Evolutionary conservation across 805 yeast species (phyloP).

Genomic region (Starmerella floris): DNA sequence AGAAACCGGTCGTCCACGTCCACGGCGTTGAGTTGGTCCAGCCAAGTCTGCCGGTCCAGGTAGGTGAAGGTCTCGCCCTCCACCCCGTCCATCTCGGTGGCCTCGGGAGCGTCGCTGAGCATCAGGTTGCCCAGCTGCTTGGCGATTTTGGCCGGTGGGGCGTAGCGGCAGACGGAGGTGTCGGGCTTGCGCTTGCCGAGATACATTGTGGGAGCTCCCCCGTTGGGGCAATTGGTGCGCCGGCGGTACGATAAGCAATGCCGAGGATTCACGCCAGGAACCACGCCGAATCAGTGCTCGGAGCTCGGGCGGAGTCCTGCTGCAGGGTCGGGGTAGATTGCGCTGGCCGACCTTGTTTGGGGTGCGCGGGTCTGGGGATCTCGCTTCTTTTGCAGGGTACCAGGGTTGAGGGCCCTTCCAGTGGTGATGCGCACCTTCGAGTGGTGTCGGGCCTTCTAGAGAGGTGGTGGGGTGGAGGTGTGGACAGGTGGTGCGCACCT

Average conservation of each 20-base stretch:
- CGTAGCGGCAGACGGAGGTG: background rate
- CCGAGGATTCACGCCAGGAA: background rate
- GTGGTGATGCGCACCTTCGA: no score
- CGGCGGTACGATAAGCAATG: background rate
- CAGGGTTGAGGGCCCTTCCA: no score
- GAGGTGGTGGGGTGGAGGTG: no score
- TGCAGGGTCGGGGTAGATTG: no score
- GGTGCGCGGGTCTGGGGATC: no score
- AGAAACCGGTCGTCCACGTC: constrained; percentile 16
- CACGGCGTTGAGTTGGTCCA: constrained; percentile 17
- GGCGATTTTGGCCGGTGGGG: constrained; percentile 10
- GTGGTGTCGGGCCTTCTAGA: no score
- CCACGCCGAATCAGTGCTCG: background rate
- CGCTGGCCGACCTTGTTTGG: background rate
- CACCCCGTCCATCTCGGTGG: constrained; percentile 16
- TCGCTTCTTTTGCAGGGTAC: no score
- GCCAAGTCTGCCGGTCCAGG: constrained; percentile 3
- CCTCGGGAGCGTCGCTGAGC: background rate
- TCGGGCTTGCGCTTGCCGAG: background rate
- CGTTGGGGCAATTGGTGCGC: background rate
- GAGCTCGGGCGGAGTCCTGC: no score
- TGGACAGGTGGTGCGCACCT: no score
- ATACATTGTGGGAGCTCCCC: background rate
- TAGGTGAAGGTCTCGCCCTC: constrained; percentile 12
- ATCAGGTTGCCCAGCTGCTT: constrained; percentile 2